Evolutionary conservation across 2,329 filamentous ascomycete species (phyloP).

Genomic region (Sporothrix sp.): DNA sequence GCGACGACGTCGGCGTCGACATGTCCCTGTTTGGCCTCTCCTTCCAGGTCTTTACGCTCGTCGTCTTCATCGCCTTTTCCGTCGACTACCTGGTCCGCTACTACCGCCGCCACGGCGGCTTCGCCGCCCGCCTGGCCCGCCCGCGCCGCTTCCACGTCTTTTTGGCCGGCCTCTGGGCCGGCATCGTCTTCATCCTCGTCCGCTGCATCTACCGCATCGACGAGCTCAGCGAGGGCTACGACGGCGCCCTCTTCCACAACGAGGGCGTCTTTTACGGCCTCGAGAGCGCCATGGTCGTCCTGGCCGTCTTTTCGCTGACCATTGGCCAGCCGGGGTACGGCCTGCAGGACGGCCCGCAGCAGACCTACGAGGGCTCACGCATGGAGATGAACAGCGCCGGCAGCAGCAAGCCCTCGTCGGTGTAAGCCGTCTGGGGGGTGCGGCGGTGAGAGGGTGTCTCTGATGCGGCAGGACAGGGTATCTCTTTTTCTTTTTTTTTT

Average conservation of each 20-base stretch:
- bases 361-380: not conserved
- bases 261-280: slow-evolving; percentile 43
- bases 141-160: slow-evolving; percentile 29
- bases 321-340: slow-evolving; percentile 18
- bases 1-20: slow-evolving; percentile 38
- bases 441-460: not conserved
- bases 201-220: slow-evolving; percentile 49
- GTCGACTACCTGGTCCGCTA: slow-evolving; percentile 39
- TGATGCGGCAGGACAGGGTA: no score
- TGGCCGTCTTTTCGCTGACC: slow-evolving; percentile 16
- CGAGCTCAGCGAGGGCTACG: slow-evolving; percentile 54
- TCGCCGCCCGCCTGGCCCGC: not conserved
- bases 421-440: not conserved
- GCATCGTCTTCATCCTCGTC: slow-evolving; percentile 50
- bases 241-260: slow-evolving; percentile 42
- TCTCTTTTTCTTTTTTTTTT: no score
- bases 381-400: slow-evolving; percentile 1
- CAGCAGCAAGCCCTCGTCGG: slow-evolving; percentile 3
- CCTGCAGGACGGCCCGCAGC: slow-evolving; percentile 3
- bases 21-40: slow-evolving; percentile 45
- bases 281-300: slow-evolving; percentile 33
- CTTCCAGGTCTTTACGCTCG: slow-evolving; percentile 48
- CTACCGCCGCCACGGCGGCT: slow-evolving; percentile 17
- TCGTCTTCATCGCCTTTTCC: slow-evolving; percentile 40
- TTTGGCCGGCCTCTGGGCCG: slow-evolving; percentile 39